Conservation (phyloP, 2,329 filamentous ascomycete species). For the Diplocarpon rosae region DNA sequence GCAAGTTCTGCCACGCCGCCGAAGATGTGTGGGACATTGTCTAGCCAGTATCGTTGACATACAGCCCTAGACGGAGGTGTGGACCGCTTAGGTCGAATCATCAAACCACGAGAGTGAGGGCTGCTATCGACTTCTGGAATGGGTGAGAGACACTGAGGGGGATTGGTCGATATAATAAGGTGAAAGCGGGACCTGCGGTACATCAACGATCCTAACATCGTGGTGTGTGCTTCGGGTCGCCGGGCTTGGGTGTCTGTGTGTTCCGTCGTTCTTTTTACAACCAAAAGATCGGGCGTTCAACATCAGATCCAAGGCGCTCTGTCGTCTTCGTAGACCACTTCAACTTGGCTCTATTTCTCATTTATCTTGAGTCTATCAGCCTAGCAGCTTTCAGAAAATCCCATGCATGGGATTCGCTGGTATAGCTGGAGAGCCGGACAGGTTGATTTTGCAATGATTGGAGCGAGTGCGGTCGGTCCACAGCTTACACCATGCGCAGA, state of each 20-base stretch:
- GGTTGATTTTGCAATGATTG: too few species aligned
- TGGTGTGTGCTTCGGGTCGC: constrained; percentile 34
- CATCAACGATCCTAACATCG: constrained; percentile 65
- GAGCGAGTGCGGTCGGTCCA: too few species aligned
- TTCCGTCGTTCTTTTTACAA: constrained; percentile 71
- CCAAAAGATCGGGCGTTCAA: constrained; percentile 76
- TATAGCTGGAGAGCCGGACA: too few species aligned
- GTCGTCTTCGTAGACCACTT: constrained; percentile 50
- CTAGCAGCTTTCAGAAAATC: constrained; percentile 15
- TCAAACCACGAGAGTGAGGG: constrained; percentile 11
- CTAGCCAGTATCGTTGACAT: constrained; percentile 35
- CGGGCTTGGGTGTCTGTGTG: constrained; percentile 53
- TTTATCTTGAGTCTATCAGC: constrained; percentile 22
- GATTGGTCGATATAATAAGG: constrained; percentile 25
- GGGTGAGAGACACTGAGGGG: constrained; percentile 11
- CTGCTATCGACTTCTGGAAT: constrained; percentile 1
- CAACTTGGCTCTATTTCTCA: constrained; percentile 49
- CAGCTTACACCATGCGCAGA: too few species aligned
- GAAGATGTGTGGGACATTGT: constrained; percentile 95
- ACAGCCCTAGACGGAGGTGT: constrained; percentile 5
- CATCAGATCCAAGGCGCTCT: constrained; percentile 57
- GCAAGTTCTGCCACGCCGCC: constrained; percentile 97
- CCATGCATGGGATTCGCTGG: neutral
- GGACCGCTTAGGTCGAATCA: constrained; percentile 11
- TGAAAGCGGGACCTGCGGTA: constrained; percentile 30